Percentiles rank a stretch among this genome's conserved stretches.
Conservation (phyloP, 768 basidiomycete species). For the Leccinellum rugosiceps region DNA sequence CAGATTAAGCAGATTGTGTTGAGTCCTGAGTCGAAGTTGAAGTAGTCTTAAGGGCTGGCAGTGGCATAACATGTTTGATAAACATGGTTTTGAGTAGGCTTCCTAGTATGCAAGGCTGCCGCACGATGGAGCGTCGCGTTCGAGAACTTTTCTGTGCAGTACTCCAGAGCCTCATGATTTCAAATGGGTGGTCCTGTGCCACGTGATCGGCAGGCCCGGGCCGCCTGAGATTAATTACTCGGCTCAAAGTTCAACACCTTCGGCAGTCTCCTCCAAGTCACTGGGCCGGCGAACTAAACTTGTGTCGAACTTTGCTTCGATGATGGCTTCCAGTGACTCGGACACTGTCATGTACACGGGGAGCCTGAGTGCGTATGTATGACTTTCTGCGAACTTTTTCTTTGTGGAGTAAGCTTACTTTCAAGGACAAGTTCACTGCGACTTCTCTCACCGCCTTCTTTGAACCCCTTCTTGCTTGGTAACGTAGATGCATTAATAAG, state of each 20-base stretch:
- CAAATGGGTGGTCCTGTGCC: background rate
- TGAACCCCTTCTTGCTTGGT: background rate
- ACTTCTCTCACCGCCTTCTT: background rate
- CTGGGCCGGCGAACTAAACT: background rate
- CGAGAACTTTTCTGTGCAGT: background rate
- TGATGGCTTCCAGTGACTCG: constrained; percentile 2
- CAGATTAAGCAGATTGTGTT: background rate
- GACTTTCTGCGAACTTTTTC: background rate
- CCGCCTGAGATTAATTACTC: background rate
- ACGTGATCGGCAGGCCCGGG: background rate
- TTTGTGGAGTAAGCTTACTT: background rate
- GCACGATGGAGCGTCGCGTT: background rate
- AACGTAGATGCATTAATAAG: background rate
- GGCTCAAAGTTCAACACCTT: constrained; percentile 15
- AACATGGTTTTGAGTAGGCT: background rate
- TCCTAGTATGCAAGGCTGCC: background rate
- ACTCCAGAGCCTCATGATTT: background rate
- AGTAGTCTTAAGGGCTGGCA: background rate
- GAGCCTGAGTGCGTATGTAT: background rate
- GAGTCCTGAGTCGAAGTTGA: background rate
- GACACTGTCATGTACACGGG: background rate
- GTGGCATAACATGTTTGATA: background rate
- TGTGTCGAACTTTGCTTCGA: background rate
- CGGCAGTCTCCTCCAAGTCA: constrained; percentile 6
- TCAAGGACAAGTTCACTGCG: background rate